Evolutionary conservation across 768 basidiomycete species (phyloP).

Genomic region (Podaxis rugospora): DNA sequence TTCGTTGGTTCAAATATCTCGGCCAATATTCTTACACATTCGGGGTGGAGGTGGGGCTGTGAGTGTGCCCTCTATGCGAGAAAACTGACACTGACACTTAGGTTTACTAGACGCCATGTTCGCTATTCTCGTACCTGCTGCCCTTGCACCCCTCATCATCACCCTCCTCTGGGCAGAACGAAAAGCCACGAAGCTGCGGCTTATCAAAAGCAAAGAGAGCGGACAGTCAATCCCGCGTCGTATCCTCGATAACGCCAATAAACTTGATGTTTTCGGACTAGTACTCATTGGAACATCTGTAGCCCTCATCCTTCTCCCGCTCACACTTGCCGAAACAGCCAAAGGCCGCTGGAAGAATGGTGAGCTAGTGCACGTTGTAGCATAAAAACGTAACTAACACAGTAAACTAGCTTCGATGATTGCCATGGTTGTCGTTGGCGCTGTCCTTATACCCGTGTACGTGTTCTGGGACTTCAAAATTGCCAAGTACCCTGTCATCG

Average conservation of each 20-base stretch:
- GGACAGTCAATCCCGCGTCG: slow-evolving; percentile 15
- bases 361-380: slow-evolving; percentile 19
- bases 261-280: slow-evolving; percentile 50
- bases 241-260: slow-evolving; percentile 21
- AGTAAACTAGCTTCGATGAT: slow-evolving; percentile 40
- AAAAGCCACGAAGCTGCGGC: slow-evolving; percentile 36
- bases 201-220: slow-evolving; percentile 13
- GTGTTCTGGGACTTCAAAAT: slow-evolving; percentile 43
- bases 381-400: no score
- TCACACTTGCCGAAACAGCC: slow-evolving; percentile 42
- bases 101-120: slow-evolving; percentile 46
- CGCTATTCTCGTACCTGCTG: slow-evolving; percentile 47
- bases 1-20: slow-evolving; percentile 64
- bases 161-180: slow-evolving; percentile 53
- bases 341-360: slow-evolving; percentile 42
- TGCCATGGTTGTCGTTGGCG: slow-evolving; percentile 46
- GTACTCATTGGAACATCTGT: slow-evolving; percentile 43
- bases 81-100: neutral
- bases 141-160: slow-evolving; percentile 47
- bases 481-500: slow-evolving; percentile 56
- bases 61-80: slow-evolving; percentile 20
- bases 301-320: slow-evolving; percentile 49
- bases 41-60: slow-evolving; percentile 72
- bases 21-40: slow-evolving; percentile 32
- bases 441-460: slow-evolving; percentile 37